These are phyloP conservation scores for Phytophthora foliorum DNA, from an alignment of 352 stramenopile genomes.

Conservation along the genomic window DNA sequence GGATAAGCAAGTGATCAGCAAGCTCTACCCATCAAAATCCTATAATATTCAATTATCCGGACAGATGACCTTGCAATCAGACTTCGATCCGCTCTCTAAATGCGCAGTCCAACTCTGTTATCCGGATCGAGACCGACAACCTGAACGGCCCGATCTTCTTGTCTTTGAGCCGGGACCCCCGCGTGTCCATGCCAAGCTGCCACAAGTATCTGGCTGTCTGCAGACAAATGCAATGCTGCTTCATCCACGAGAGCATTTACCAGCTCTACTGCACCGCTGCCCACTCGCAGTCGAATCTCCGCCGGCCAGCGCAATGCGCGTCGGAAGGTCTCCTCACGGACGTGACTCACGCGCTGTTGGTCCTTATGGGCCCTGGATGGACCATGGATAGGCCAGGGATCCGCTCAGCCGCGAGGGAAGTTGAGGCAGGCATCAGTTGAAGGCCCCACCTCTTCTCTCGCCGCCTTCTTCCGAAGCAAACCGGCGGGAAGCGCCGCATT, in stretches of 20 bases:
- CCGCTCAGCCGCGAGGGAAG: constrained; percentile 22
- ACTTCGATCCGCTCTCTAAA: neutral
- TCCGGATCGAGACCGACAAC: neutral
- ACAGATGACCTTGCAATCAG: neutral
- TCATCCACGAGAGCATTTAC: neutral
- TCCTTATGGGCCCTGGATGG: no score
- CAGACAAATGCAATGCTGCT: neutral
- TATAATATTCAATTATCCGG: neutral
- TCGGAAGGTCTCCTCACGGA: constrained; percentile 22
- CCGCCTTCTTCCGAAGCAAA: constrained; percentile 18
- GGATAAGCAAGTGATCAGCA: neutral
- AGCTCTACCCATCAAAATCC: neutral
- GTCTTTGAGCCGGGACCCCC: neutral
- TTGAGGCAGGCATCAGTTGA: constrained; percentile 16
- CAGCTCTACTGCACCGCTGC: neutral
- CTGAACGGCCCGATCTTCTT: neutral
- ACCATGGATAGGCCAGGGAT: constrained; percentile 28
- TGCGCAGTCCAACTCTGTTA: neutral
- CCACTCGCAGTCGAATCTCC: neutral
- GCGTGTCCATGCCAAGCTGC: neutral
- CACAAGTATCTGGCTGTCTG: neutral
- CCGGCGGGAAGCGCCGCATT: constrained; percentile 32
- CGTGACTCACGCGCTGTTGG: constrained; percentile 20
- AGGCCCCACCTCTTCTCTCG: constrained; percentile 11
- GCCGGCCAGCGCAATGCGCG: neutral